These are phyloP conservation scores for Aspergillus steynii DNA, from an alignment of 495 filamentous ascomycete species.

Conservation along the genomic window DNA sequence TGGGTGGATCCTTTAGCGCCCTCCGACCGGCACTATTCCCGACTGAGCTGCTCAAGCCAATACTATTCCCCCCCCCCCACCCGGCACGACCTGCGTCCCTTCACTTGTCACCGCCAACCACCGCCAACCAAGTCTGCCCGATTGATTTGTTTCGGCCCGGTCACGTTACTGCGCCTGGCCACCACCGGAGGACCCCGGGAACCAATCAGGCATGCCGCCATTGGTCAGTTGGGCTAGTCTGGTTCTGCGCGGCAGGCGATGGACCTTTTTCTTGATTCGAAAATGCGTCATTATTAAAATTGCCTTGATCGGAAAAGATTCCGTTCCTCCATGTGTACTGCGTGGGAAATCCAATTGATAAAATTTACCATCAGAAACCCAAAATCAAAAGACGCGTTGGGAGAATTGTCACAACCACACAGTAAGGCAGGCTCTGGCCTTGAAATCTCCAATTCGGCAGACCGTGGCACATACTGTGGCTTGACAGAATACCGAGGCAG, in stretches of 20 bases:
- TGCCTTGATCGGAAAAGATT: background rate
- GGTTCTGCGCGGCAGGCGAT: background rate
- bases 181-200: conserved; percentile 13
- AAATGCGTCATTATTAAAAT: background rate
- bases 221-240: background rate
- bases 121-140: too few species aligned
- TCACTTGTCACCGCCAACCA: background rate
- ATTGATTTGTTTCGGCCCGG: conserved; percentile 25
- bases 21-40: background rate
- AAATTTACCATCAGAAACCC: too few species aligned
- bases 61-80: background rate
- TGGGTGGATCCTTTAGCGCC: background rate
- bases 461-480: too few species aligned
- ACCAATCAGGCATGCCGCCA: conserved; percentile 1
- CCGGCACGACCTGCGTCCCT: too few species aligned
- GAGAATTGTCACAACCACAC: too few species aligned
- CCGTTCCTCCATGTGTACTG: too few species aligned
- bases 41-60: background rate
- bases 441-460: too few species aligned
- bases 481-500: too few species aligned
- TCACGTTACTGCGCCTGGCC: conserved; percentile 28
- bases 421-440: too few species aligned
- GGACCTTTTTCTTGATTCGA: background rate
- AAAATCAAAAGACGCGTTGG: too few species aligned
- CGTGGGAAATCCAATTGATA: too few species aligned